Base-by-base conservation (phyloP, 2,329 filamentous ascomycete genomes). In the Colletotrichum sp. region DNA sequence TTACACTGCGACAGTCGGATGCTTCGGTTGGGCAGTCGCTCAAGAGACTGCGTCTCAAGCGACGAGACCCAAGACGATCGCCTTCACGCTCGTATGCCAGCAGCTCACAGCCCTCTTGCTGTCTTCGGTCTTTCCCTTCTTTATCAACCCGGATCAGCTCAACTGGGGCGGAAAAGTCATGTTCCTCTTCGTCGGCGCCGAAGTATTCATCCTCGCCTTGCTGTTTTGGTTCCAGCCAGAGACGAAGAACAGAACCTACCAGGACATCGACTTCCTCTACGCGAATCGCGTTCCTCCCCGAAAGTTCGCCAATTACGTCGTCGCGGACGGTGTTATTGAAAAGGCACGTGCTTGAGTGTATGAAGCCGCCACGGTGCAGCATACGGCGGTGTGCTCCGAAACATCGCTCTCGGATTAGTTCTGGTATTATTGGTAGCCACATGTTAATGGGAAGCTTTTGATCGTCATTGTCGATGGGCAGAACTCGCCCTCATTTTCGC, bases 161-260 rank as follows among this genome's bases (percentile, higher is more conserved):
- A 83, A 84, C 70, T 83, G 82, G 82, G 82, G 82, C 0, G 82
- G 82, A 36, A 84, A 80, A 73, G 77, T 83, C 71, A 83, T 83
- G 80, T 83, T 83, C 59, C 18, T 83, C 29, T 83, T 83, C 65
- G 82, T 82, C 7, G 81, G 74, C 1, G 81, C 81, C 1, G 82
- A 83, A 75, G 67, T 82, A 2, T 77, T 83, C 31, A 82, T 83
- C 24, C 77, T 83, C 8, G 74, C 67, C 2, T 72, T 62, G 1
- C 72, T 83, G 4, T 83, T 79, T 34, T 81, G 81, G 76, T 78
- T 83, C 70, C 82, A 83, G 73, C 82, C 82, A 6, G 82, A 83
- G 78, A 83, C 82, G 1, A 83, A 83, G 80, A 83, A 83, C 76
- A 78, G 82, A 27, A 83, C 80, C 2, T 81, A 83, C 16, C 76